Evolutionary conservation across 495 filamentous ascomycete species (phyloP).

Genomic region (Neurospora terricola): DNA sequence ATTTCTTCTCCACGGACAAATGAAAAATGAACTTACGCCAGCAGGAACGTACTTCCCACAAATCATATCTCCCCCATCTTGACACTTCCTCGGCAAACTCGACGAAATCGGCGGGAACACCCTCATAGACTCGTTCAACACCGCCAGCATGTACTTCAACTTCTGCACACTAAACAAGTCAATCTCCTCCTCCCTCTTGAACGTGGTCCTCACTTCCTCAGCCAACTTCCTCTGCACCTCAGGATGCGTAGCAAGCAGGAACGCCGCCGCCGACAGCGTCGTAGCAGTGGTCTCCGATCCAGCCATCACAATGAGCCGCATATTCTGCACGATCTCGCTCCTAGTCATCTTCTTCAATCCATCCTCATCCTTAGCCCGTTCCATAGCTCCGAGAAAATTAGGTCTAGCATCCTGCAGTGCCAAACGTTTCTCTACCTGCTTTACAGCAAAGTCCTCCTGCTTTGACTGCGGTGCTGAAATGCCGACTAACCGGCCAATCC

Average conservation of each 20-base stretch:
- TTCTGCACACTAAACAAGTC: constrained; percentile 28
- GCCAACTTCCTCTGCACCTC: constrained; percentile 28
- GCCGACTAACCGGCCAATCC: neutral
- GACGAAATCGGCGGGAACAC: constrained; percentile 43
- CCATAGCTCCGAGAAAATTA: constrained; percentile 34
- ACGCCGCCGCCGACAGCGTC: constrained; percentile 35
- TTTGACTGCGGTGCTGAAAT: constrained; percentile 2
- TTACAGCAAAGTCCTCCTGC: constrained; percentile 13
- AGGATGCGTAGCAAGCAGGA: constrained; percentile 37
- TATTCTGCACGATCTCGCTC: constrained; percentile 16
- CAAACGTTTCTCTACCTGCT: constrained; percentile 21
- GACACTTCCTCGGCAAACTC: constrained; percentile 30
- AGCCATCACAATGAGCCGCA: constrained; percentile 18
- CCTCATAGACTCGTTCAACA: constrained; percentile 47
- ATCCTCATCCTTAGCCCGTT: constrained; percentile 2
- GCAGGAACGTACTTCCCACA: constrained; percentile 31
- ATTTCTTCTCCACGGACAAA: no score
- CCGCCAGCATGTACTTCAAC: constrained; percentile 44
- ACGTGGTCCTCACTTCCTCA: constrained; percentile 39
- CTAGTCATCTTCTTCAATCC: neutral
- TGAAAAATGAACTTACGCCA: constrained; percentile 25
- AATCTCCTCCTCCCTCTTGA: constrained; percentile 38
- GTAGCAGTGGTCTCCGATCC: constrained; percentile 50
- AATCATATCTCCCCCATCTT: constrained; percentile 37
- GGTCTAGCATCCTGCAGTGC: constrained; percentile 14